A percentile compares a stretch with the other conserved stretches of the same genome.
phyloP scores from a whole-genome alignment of 2,329 filamentous ascomycete species.

The Neocatenulostroma microsporum region DNA sequence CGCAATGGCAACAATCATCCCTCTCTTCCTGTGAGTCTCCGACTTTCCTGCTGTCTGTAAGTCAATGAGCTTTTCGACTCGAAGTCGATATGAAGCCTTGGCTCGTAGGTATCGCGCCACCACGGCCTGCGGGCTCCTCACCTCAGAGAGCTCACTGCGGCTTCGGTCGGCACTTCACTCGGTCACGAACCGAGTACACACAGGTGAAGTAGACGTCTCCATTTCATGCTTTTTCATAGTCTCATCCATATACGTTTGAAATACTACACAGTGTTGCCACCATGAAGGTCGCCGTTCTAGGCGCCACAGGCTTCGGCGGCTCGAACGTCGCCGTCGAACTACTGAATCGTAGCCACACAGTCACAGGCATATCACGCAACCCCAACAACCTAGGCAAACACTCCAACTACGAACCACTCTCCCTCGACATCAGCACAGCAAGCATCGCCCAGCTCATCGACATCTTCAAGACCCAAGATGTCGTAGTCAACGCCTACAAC shows the following conservation, averaged over 20 bases:
- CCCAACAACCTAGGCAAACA: conserved; percentile 28
- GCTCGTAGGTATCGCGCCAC: too few species aligned
- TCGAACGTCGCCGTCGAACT: conserved; percentile 29
- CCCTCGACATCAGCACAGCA: conserved; percentile 23
- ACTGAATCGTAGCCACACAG: conserved; percentile 27
- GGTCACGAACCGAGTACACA: too few species aligned
- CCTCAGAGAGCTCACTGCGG: too few species aligned
- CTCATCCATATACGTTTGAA: not conserved
- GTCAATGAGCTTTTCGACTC: too few species aligned
- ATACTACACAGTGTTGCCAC: not conserved
- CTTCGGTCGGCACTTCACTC: too few species aligned
- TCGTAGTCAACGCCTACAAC: conserved; percentile 29
- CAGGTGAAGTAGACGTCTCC: too few species aligned
- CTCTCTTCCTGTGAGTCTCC: too few species aligned
- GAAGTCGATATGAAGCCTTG: too few species aligned
- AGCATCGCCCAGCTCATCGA: conserved; percentile 23
- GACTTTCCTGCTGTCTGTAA: too few species aligned
- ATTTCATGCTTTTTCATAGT: not conserved
- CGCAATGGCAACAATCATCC: too few species aligned
- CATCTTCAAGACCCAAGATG: conserved; percentile 25
- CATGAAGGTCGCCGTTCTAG: conserved; percentile 26
- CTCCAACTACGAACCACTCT: conserved; percentile 22
- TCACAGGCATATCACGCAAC: conserved; percentile 29
- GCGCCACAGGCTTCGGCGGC: conserved; percentile 29
- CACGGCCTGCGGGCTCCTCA: too few species aligned